These are phyloP conservation scores for Micromonas pusilla DNA, from an alignment of 139 green algal genomes.

Conservation along the genomic window DNA sequence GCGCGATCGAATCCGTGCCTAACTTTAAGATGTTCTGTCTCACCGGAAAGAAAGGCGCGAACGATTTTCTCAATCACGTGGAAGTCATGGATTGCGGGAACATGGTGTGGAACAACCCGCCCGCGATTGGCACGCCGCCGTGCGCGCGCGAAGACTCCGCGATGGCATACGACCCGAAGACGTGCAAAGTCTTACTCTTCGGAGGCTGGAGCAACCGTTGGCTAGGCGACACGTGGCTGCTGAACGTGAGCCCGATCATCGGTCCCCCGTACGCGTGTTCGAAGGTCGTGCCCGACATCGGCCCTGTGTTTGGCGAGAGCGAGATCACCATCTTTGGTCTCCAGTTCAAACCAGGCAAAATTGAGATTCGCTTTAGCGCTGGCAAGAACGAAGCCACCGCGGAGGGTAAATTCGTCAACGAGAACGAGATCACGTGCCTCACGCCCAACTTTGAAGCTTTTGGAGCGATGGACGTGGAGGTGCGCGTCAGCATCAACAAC, in stretches of 20 bases:
- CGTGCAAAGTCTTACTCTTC: constrained; percentile 69
- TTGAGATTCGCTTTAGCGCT: constrained; percentile 59
- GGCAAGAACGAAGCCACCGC: constrained; percentile 57
- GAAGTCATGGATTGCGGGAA: constrained; percentile 72
- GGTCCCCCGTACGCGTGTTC: constrained; percentile 82
- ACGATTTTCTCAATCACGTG: constrained; percentile 65
- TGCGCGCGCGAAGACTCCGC: constrained; percentile 63
- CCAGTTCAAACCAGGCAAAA: constrained; percentile 66
- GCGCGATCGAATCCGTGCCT: constrained; percentile 71
- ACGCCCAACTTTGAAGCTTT: constrained; percentile 76
- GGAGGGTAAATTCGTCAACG: constrained; percentile 59
- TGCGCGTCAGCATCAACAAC: constrained; percentile 56
- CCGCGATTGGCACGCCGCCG: constrained; percentile 28
- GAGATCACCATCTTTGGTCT: constrained; percentile 69
- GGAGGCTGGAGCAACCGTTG: constrained; percentile 78
- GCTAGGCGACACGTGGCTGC: constrained; percentile 71
- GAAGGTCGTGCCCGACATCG: constrained; percentile 53
- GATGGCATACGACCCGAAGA: constrained; percentile 70
- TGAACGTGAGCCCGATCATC: constrained; percentile 76
- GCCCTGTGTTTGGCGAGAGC: constrained; percentile 72
- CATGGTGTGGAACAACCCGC: constrained; percentile 55
- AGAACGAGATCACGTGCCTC: constrained; percentile 49
- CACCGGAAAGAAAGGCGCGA: constrained; percentile 66
- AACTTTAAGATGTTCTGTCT: constrained; percentile 81
- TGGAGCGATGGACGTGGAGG: constrained; percentile 61